Evolutionary conservation across 768 basidiomycete species (phyloP).

Genomic region (Punctularia strigosozonata): DNA sequence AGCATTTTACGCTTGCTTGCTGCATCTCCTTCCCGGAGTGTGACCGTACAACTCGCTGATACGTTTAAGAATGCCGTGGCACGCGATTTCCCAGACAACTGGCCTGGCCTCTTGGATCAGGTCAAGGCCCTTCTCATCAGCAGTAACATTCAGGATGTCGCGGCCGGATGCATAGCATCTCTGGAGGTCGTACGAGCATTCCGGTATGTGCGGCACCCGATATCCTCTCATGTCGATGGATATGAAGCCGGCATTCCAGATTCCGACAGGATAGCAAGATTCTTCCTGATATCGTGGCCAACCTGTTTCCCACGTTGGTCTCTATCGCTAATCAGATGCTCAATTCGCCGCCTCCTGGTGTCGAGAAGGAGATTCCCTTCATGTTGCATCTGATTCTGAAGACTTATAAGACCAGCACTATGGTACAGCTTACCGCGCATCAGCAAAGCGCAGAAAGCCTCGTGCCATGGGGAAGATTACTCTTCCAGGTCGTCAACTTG

Average conservation of each 20-base stretch:
- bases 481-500: constrained; percentile 72
- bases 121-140: constrained; percentile 55
- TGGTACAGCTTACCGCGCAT: constrained; percentile 58
- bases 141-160: constrained; percentile 57
- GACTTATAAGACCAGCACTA: constrained; percentile 73
- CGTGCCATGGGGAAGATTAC: constrained; percentile 78
- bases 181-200: constrained; percentile 73
- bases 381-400: constrained; percentile 84
- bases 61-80: constrained; percentile 63
- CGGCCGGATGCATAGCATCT: constrained; percentile 68
- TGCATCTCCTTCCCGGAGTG: constrained; percentile 46
- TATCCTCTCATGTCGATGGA: background rate
- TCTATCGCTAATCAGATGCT: constrained; percentile 64
- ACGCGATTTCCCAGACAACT: constrained; percentile 69
- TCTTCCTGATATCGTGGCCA: constrained; percentile 43
- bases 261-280: constrained; percentile 57
- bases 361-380: constrained; percentile 61
- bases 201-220: constrained; percentile 31
- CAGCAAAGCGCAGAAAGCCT: constrained; percentile 68
- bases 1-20: constrained; percentile 63
- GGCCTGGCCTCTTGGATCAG: constrained; percentile 59
- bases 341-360: constrained; percentile 42
- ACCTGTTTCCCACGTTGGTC: constrained; percentile 67
- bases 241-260: constrained; percentile 21
- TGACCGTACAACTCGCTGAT: constrained; percentile 67